Evolutionary conservation across 495 filamentous ascomycete genomes (phyloP).

Genomic region (Penicillium ochrochloron): DNA sequence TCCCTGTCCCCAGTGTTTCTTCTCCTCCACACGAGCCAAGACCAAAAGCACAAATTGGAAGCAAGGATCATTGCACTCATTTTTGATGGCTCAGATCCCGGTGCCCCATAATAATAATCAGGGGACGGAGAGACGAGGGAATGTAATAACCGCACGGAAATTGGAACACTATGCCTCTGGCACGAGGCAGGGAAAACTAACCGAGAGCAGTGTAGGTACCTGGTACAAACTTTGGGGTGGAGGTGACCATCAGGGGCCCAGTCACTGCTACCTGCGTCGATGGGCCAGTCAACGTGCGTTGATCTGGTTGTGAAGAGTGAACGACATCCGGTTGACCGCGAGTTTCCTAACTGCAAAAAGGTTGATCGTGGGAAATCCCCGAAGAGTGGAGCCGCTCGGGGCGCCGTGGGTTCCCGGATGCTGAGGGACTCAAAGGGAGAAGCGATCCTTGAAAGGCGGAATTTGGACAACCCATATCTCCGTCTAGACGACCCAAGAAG

Average conservation of each 20-base stretch:
- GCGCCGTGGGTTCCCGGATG: slow-evolving; percentile 3
- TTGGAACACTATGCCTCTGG: neutral
- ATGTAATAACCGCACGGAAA: neutral
- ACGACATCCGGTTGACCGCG: slow-evolving; percentile 13
- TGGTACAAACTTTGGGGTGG: slow-evolving; percentile 2
- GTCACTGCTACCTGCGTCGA: slow-evolving; percentile 7
- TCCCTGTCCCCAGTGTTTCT: slow-evolving; percentile 4
- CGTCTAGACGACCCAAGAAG: neutral
- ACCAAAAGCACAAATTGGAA: slow-evolving; percentile 10
- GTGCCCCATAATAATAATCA: neutral
- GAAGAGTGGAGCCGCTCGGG: slow-evolving; percentile 22
- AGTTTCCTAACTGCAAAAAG: slow-evolving; percentile 17
- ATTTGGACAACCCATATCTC: neutral
- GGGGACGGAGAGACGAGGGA: neutral
- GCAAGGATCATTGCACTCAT: neutral
- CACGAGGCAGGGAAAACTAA: neutral
- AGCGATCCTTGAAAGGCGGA: slow-evolving; percentile 1
- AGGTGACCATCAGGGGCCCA: neutral
- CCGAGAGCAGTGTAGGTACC: neutral
- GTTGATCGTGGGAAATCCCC: slow-evolving; percentile 18
- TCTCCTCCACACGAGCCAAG: slow-evolving; percentile 2
- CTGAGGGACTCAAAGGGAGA: slow-evolving; percentile 5
- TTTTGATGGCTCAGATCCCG: neutral
- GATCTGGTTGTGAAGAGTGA: slow-evolving; percentile 1
- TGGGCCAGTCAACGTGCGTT: slow-evolving; percentile 1